Evolutionary conservation across 805 yeast species (phyloP).

Genomic region (Debaryomyces prosopidis): DNA sequence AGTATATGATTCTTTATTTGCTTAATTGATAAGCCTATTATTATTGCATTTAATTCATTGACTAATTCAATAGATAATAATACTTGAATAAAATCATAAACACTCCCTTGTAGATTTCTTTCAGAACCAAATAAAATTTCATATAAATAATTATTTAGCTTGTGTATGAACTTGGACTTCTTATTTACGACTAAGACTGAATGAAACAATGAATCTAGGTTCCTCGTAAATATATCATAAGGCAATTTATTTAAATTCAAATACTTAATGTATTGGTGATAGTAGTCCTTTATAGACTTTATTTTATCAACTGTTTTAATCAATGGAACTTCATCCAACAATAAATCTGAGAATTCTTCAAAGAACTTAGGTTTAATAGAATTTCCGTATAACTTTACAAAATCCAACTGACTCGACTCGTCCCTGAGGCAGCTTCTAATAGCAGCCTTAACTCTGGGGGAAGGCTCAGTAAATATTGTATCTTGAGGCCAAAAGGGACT

Average conservation of each 20-base stretch:
- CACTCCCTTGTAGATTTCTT: background rate
- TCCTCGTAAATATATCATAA: slow-evolving; percentile 23
- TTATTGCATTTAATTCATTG: slow-evolving; percentile 22
- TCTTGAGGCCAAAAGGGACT: slow-evolving; percentile 26
- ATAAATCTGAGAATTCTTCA: slow-evolving; percentile 8
- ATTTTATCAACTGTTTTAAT: slow-evolving; percentile 12
- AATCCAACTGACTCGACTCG: slow-evolving; percentile 30
- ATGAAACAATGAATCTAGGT: slow-evolving; percentile 29
- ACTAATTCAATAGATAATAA: slow-evolving; percentile 20
- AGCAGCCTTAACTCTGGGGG: slow-evolving; percentile 36
- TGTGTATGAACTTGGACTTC: slow-evolving; percentile 1
- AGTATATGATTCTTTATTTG: slow-evolving; percentile 34
- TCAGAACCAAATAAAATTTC: slow-evolving; percentile 3
- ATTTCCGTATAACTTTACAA: slow-evolving; percentile 32
- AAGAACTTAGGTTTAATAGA: slow-evolving; percentile 25
- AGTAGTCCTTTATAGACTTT: slow-evolving; percentile 20
- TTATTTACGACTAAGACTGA: slow-evolving; percentile 13
- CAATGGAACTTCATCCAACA: slow-evolving; percentile 2
- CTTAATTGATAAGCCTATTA: slow-evolving; percentile 38
- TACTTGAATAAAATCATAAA: slow-evolving; percentile 18
- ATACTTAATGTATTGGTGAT: slow-evolving; percentile 19
- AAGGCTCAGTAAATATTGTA: slow-evolving; percentile 20
- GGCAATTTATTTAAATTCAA: slow-evolving; percentile 23
- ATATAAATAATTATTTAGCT: slow-evolving; percentile 6
- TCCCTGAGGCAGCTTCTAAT: slow-evolving; percentile 38